Evolutionary conservation across 2,329 filamentous ascomycete genomes (phyloP).

Genomic region (Sphaceloma murrayae): DNA sequence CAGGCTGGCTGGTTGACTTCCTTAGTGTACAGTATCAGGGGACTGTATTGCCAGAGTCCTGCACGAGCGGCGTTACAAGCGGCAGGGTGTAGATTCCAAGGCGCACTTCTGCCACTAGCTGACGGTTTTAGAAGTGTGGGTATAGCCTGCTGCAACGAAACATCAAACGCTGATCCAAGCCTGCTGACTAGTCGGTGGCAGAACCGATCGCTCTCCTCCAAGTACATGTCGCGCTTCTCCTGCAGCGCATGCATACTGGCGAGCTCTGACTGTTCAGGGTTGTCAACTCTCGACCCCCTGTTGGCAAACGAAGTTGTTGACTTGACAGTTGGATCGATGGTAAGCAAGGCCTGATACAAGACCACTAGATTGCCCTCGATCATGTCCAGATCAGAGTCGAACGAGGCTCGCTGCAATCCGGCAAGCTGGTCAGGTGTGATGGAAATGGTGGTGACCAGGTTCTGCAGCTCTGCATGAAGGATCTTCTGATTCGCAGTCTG

Average conservation of each 20-base stretch:
- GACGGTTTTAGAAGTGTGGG: slow-evolving; percentile 25
- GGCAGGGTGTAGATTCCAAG: slow-evolving; percentile 53
- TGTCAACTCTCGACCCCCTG: slow-evolving; percentile 39
- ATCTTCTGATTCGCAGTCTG: slow-evolving; percentile 96
- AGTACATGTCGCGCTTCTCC: slow-evolving; percentile 87
- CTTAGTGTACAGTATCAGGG: slow-evolving; percentile 76
- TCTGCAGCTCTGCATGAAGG: slow-evolving; percentile 79
- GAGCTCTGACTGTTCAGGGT: slow-evolving; percentile 50
- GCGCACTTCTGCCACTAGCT: slow-evolving; percentile 31
- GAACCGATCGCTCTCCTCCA: slow-evolving; percentile 64
- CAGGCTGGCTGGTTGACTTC: slow-evolving; percentile 76
- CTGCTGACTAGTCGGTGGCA: slow-evolving; percentile 71
- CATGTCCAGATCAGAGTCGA: slow-evolving; percentile 52
- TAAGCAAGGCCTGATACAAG: slow-evolving; percentile 85
- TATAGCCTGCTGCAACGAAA: slow-evolving; percentile 52
- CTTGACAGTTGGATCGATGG: slow-evolving; percentile 76
- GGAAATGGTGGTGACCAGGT: slow-evolving; percentile 80
- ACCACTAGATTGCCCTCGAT: slow-evolving; percentile 70
- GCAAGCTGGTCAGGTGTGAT: slow-evolving; percentile 70
- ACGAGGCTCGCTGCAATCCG: slow-evolving; percentile 54
- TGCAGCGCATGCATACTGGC: slow-evolving; percentile 86
- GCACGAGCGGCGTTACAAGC: slow-evolving; percentile 64
- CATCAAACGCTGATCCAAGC: slow-evolving; percentile 70
- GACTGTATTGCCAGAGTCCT: slow-evolving; percentile 77
- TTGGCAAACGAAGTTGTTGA: slow-evolving; percentile 39